A percentile compares a stretch with the other conserved stretches of the same genome.
phyloP scores from a whole-genome alignment of 1,284 basidiomycete species.

The Vanrija sp. region DNA sequence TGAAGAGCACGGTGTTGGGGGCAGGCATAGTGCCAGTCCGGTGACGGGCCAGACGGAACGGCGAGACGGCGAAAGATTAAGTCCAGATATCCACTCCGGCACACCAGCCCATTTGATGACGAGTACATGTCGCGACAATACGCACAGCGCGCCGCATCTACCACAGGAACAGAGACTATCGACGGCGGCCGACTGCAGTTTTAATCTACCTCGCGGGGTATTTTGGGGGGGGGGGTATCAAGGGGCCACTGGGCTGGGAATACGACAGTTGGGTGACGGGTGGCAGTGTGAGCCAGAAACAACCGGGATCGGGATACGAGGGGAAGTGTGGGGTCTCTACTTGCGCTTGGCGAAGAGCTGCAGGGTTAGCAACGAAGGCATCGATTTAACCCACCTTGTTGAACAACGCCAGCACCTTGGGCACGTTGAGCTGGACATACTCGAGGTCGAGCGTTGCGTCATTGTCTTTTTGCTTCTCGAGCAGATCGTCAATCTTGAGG shows the following conservation, averaged over 20 bases:
- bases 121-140: too few relatives aligned
- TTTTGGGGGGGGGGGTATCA: background rate
- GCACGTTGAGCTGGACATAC: constrained; percentile 95
- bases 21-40: too few relatives aligned
- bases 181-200: background rate
- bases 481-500: constrained; percentile 94
- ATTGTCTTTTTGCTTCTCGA: constrained; percentile 99
- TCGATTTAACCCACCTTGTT: constrained; percentile 63
- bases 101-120: too few relatives aligned
- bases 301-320: background rate
- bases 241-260: background rate
- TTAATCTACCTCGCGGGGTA: background rate
- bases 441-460: constrained; percentile 92
- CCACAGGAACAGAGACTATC: background rate
- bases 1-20: too few relatives aligned
- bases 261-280: background rate
- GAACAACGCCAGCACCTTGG: constrained; percentile 83
- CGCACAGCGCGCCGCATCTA: too few relatives aligned
- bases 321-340: background rate
- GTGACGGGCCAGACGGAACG: too few relatives aligned
- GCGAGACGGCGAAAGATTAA: too few relatives aligned
- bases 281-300: background rate
- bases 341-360: constrained; percentile 16
- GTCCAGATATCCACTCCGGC: too few relatives aligned
- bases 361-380: background rate